Evolutionary conservation across 140 eudicot genomes (phyloP).

Genomic region (Stevia rebaudiana): DNA sequence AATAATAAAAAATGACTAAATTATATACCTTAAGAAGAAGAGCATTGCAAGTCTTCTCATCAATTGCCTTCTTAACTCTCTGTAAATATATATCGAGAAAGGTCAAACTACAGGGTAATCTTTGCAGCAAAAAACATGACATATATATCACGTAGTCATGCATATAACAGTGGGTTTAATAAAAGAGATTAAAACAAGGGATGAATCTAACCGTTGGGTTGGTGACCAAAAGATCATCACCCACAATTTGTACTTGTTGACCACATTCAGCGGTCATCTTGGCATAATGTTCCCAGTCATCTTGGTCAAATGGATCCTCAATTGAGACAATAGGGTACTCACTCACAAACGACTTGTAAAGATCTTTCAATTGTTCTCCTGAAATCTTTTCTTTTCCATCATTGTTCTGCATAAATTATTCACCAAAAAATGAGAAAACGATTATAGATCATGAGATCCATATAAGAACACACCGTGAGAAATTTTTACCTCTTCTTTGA

Average conservation of each 20-base stretch:
- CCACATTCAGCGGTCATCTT: slow-evolving; percentile 79
- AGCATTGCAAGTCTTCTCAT: slow-evolving; percentile 41
- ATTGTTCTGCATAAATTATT: slow-evolving; percentile 47
- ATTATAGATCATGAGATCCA: not conserved
- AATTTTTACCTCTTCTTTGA: slow-evolving; percentile 73
- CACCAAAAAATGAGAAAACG: not conserved
- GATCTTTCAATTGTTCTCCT: slow-evolving; percentile 82
- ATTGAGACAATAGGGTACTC: slow-evolving; percentile 94
- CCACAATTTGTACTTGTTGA: slow-evolving; percentile 78
- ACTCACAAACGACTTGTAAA: slow-evolving; percentile 78
- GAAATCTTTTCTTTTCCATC: slow-evolving; percentile 78
- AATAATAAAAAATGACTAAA: too few relatives aligned
- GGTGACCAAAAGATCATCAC: slow-evolving; percentile 96
- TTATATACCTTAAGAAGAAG: slow-evolving; percentile 34
- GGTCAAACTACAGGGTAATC: not conserved
- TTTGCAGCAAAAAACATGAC: too few relatives aligned
- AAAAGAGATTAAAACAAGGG: not conserved
- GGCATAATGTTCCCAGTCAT: slow-evolving; percentile 90
- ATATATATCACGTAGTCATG: too few relatives aligned
- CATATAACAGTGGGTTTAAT: not conserved
- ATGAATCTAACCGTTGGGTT: slow-evolving; percentile 70
- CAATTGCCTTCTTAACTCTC: slow-evolving; percentile 62
- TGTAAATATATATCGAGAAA: slow-evolving; percentile 18
- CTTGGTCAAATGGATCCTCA: slow-evolving; percentile 97
- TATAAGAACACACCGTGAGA: not conserved